Base-by-base conservation (phyloP, 768 basidiomycete genomes). In the Coprinopsis strossmayeri region DNA sequence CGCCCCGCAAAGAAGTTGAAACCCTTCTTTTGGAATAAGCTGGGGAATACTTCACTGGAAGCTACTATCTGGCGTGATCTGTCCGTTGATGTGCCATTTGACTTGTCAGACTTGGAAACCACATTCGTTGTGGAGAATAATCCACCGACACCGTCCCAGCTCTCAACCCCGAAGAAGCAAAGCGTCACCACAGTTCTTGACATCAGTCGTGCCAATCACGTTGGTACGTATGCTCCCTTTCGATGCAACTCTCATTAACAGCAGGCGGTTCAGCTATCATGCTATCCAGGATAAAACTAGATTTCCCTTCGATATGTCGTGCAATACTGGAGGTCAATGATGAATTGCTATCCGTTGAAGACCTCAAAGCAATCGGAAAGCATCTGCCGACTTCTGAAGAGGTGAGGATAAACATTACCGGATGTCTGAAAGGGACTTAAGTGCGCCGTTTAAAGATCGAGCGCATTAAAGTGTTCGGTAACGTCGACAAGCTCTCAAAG, bases 11-110 rank as follows among this genome's bases (percentile, higher is more conserved):
- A 80, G 57, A 74, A 77, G 40, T 61, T 90, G 45, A 85, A 87
- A 63, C 88, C 93, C 1, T 92, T 96, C 69, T 91, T 91, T 62
- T 95, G 93, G 92, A 85, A 81, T 54, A 94, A 95, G 56, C 53
- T 93, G 3, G 66, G 73, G n/a, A 61, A 60, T 11, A 55, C 69
- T 5, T 59, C 66, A 3, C 55, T 74, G 3, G 52, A 55, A 1
- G 41, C 51, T 21, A 87, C 87, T 1, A 73, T 97, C 9, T 97
- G 91, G 90, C 72, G 69, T 44, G 83, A 87, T 24, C 51, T 78
- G 9, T 57, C 65, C 2, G n/a, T 61, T 0, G 58, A 64, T 11
- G 53, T 75, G 0, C 52, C 69, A 3, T 69, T 91, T 38, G 73
- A 82, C 47, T 61, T 92, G 55, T 71, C 73, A 2, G 91, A 92